phyloP scores from a whole-genome alignment of 305 asterid genomes.

The Fraxinus floribunda region DNA sequence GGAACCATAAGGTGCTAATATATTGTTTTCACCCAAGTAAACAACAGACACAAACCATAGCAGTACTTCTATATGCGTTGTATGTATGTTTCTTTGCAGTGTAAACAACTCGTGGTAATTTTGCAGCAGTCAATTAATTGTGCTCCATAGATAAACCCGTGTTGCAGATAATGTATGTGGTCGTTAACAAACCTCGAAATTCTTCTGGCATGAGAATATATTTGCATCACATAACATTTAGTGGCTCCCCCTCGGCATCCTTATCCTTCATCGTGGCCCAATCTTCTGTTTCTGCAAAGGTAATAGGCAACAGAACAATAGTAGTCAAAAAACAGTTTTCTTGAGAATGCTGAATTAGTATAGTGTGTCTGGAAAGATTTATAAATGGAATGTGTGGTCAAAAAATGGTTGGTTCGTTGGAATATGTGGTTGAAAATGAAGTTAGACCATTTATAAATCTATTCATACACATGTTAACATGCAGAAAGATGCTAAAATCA shows the following conservation, averaged over 20 bases:
- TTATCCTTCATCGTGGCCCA: slow-evolving; percentile 66
- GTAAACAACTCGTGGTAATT: slow-evolving; percentile 13
- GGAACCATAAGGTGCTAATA: neutral
- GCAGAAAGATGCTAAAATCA: neutral
- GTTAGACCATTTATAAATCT: neutral
- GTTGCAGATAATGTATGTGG: slow-evolving; percentile 27
- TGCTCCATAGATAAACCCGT: slow-evolving; percentile 31
- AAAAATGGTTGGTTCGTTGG: neutral
- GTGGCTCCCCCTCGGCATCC: slow-evolving; percentile 55
- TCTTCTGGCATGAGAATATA: neutral
- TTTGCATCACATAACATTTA: slow-evolving; percentile 46
- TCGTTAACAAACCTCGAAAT: slow-evolving; percentile 14
- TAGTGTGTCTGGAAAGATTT: neutral
- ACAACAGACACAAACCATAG: neutral
- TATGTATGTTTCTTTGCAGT: slow-evolving; percentile 2
- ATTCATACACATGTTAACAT: neutral
- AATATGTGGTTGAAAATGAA: neutral
- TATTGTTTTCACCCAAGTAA: neutral
- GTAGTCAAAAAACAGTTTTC: neutral
- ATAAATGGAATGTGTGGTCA: too few species aligned
- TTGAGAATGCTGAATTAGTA: neutral
- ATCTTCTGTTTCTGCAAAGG: slow-evolving; percentile 65
- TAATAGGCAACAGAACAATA: neutral
- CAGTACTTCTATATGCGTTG: slow-evolving; percentile 5
- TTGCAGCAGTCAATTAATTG: slow-evolving; percentile 22